Conservation (phyloP, 352 stramenopile genomes). For the Blastocystis sp. region DNA sequence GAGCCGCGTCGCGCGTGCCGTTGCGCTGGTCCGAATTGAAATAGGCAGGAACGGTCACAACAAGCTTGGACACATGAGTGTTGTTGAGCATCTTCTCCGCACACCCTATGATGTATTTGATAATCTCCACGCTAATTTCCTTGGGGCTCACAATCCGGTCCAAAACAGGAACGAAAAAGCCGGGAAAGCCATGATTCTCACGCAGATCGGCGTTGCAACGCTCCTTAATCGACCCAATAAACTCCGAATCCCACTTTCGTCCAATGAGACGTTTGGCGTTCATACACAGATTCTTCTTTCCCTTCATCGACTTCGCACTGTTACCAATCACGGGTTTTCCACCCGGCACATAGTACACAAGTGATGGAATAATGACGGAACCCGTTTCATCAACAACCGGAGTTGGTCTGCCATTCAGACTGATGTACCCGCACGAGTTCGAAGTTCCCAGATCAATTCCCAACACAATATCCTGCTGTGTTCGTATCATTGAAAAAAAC, state of each 20-base stretch:
- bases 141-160: neutral
- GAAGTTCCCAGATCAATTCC: conserved; percentile 5
- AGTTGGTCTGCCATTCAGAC: neutral
- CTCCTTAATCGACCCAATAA: conserved; percentile 76
- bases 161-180: neutral
- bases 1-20: neutral
- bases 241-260: neutral
- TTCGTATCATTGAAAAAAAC: no score
- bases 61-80: neutral
- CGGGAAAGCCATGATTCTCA: neutral
- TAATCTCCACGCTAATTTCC: neutral
- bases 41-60: conserved; percentile 18
- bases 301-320: neutral
- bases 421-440: neutral
- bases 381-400: conserved; percentile 79
- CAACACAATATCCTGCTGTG: conserved; percentile 65
- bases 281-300: neutral
- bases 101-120: neutral
- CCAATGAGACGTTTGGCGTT: neutral
- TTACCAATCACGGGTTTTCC: neutral
- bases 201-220: neutral
- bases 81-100: neutral
- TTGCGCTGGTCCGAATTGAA: conserved; percentile 7
- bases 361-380: conserved; percentile 79
- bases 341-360: neutral